A percentile compares a stretch with the other conserved stretches of the same genome.
These are phyloP conservation scores for Arabidopsis thaliana DNA, from an alignment of 345 rosid genomes.

Conservation along the genomic window TAIR10.1 NC_003076.8:15883501-15884000, in stretches of 20 bases:
- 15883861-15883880: conserved; percentile 68
- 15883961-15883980: conserved; percentile 30
- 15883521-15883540: conserved; percentile 45
- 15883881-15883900: conserved; percentile 40
- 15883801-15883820: conserved; percentile 72
- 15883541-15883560: conserved; percentile 63
- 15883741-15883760: conserved; percentile 62
- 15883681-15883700: conserved; percentile 81
- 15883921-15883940: conserved; percentile 25
- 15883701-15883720: conserved; percentile 81
- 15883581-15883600: conserved; percentile 50
- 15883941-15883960: conserved; percentile 30
- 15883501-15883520: conserved; percentile 21
- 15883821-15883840: conserved; percentile 66
- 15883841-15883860: conserved; percentile 71
- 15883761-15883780: conserved; percentile 59
- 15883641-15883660: conserved; percentile 72
- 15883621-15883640: conserved; percentile 52
- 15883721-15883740: conserved; percentile 72
- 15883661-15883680: conserved; percentile 77
- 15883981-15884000: conserved; percentile 20
- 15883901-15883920: conserved; percentile 7
- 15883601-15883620: conserved; percentile 48
- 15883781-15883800: conserved; percentile 57
- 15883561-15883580: conserved; percentile 69